Conservation (phyloP, 306 rosid genomes). For the Castanopsis chinensis region DNA sequence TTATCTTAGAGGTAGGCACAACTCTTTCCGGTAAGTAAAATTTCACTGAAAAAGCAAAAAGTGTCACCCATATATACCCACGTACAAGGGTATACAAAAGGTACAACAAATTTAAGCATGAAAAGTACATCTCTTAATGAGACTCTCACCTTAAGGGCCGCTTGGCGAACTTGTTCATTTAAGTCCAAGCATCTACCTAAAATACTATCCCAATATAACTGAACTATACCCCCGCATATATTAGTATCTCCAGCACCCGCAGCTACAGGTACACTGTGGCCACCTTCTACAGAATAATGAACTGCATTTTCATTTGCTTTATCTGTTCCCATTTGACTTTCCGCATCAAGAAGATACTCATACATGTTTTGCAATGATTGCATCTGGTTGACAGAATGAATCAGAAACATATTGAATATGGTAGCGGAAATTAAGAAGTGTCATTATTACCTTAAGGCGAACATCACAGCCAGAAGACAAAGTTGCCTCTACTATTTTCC, state of each 20-base stretch:
- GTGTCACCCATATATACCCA: no score
- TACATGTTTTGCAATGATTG: slow-evolving; percentile 91
- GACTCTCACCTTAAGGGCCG: slow-evolving; percentile 77
- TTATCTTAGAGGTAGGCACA: background rate
- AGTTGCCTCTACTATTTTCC: slow-evolving; percentile 68
- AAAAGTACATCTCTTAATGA: background rate
- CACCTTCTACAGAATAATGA: slow-evolving; percentile 52
- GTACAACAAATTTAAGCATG: no score
- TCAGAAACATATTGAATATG: slow-evolving; percentile 26
- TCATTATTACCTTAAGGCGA: slow-evolving; percentile 70
- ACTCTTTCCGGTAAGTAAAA: background rate
- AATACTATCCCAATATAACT: slow-evolving; percentile 85
- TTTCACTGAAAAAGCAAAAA: no score
- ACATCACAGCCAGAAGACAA: slow-evolving; percentile 62
- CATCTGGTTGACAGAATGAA: slow-evolving; percentile 58
- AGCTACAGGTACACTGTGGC: slow-evolving; percentile 88
- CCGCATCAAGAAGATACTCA: slow-evolving; percentile 93
- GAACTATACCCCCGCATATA: slow-evolving; percentile 97
- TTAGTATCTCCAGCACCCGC: slow-evolving; percentile 99
- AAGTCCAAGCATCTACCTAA: slow-evolving; percentile 81
- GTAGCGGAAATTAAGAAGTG: slow-evolving; percentile 12
- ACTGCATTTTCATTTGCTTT: slow-evolving; percentile 39
- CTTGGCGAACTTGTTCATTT: slow-evolving; percentile 76
- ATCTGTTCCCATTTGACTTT: slow-evolving; percentile 79
- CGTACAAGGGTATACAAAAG: no score